A percentile compares a stretch with the other conserved stretches of the same genome.
Conservation (phyloP, 2,329 filamentous ascomycete genomes). For the Fusarium sp. region DNA sequence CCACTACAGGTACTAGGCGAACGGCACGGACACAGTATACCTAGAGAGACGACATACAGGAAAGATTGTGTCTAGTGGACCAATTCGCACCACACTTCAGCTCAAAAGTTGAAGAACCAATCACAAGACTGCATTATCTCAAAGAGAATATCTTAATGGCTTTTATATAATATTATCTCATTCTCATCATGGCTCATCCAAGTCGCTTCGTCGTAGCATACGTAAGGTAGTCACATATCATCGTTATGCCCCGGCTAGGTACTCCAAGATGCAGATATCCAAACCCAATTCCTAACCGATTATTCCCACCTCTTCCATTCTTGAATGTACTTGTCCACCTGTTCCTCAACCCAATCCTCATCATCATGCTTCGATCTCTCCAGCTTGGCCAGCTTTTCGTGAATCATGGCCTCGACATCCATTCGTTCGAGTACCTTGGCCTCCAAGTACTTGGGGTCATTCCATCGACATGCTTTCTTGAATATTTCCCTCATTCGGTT, state of each 20-base stretch:
- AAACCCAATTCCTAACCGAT: slow-evolving; percentile 35
- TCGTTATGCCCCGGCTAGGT: slow-evolving; percentile 34
- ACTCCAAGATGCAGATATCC: slow-evolving; percentile 38
- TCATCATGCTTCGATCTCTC: slow-evolving; percentile 51
- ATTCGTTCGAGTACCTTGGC: slow-evolving; percentile 68
- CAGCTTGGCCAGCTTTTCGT: slow-evolving; percentile 63
- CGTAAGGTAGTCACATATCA: slow-evolving; percentile 34
- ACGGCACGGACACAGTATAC: not conserved
- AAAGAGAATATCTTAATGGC: not conserved
- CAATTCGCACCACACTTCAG: not conserved
- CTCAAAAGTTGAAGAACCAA: not conserved
- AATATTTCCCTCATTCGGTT: slow-evolving; percentile 82
- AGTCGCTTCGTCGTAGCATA: slow-evolving; percentile 33
- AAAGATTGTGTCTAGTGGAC: not conserved
- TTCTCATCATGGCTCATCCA: slow-evolving; percentile 36
- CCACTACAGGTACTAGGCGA: not conserved
- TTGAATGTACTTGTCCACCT: slow-evolving; percentile 62
- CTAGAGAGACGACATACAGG: not conserved
- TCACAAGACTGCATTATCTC: not conserved
- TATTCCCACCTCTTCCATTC: slow-evolving; percentile 71
- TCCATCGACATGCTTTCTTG: slow-evolving; percentile 70
- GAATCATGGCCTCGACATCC: slow-evolving; percentile 69
- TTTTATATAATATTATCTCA: slow-evolving; percentile 23
- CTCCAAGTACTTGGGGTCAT: slow-evolving; percentile 75
- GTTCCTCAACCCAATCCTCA: slow-evolving; percentile 55